A percentile compares a stretch with the other conserved stretches of the same genome.
These are phyloP conservation scores for Botryotinia calthae DNA, from an alignment of 2,329 filamentous ascomycete genomes.

Conservation along the genomic window DNA sequence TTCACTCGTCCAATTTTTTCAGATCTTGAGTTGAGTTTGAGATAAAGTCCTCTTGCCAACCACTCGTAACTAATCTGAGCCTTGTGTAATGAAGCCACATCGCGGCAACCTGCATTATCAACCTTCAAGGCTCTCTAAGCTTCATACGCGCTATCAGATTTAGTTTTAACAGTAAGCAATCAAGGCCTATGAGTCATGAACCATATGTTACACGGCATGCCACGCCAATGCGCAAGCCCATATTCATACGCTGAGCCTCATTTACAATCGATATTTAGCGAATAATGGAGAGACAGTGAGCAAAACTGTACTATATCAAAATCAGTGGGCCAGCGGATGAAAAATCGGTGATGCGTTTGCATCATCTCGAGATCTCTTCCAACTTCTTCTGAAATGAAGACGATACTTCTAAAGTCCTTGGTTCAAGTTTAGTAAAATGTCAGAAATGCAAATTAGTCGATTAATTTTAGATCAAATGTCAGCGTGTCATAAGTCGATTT, in stretches of 20 bases:
- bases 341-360: neutral
- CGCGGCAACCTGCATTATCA: neutral
- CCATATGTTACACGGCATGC: neutral
- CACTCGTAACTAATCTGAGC: neutral
- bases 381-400: neutral
- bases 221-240: neutral
- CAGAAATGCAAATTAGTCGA: neutral
- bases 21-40: neutral
- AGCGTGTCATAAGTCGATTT: neutral
- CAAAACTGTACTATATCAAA: neutral
- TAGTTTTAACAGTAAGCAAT: neutral
- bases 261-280: neutral
- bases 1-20: neutral
- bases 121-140: neutral
- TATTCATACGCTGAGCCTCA: neutral
- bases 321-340: neutral
- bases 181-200: neutral
- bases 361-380: neutral
- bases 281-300: neutral
- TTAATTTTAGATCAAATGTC: neutral
- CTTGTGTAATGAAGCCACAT: neutral
- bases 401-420: accelerated
- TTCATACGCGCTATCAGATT: neutral
- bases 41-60: neutral
- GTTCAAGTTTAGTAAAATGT: neutral